These are phyloP conservation scores for Teratosphaeria gauchensis DNA, from an alignment of 2,329 filamentous ascomycete genomes.

Conservation along the genomic window DNA sequence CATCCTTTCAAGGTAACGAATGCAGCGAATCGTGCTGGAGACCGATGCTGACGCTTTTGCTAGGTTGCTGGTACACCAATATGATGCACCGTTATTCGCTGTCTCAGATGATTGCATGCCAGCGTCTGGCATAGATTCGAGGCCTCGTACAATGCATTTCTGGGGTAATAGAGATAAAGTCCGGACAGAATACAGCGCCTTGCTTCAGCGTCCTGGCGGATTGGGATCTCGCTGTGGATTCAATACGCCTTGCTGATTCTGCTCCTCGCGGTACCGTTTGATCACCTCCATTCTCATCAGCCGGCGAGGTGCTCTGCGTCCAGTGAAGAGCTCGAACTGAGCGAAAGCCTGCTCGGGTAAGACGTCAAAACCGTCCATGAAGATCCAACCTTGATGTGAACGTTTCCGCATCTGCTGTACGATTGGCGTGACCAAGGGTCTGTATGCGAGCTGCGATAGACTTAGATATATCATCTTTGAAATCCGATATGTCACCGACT, in stretches of 20 bases:
- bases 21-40: neutral
- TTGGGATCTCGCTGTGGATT: neutral
- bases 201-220: conserved; percentile 1
- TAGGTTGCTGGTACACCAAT: conserved; percentile 2
- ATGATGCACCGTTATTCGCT: neutral
- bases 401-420: conserved; percentile 55
- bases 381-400: conserved; percentile 57
- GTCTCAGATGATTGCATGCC: neutral
- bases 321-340: conserved; percentile 74
- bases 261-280: conserved; percentile 20
- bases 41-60: neutral
- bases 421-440: conserved; percentile 61
- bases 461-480: neutral
- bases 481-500: neutral
- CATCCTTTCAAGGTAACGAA: conserved; percentile 2
- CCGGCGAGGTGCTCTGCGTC: conserved; percentile 58
- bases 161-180: neutral
- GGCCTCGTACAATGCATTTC: neutral
- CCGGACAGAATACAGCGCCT: neutral
- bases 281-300: conserved; percentile 60
- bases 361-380: conserved; percentile 66
- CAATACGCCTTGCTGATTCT: neutral
- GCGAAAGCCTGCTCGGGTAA: conserved; percentile 71
- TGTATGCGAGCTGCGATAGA: conserved; percentile 47
- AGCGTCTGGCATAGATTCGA: neutral